Conservation (phyloP, 2,329 filamentous ascomycete species). For the Dactylonectria macrodidyma region DNA sequence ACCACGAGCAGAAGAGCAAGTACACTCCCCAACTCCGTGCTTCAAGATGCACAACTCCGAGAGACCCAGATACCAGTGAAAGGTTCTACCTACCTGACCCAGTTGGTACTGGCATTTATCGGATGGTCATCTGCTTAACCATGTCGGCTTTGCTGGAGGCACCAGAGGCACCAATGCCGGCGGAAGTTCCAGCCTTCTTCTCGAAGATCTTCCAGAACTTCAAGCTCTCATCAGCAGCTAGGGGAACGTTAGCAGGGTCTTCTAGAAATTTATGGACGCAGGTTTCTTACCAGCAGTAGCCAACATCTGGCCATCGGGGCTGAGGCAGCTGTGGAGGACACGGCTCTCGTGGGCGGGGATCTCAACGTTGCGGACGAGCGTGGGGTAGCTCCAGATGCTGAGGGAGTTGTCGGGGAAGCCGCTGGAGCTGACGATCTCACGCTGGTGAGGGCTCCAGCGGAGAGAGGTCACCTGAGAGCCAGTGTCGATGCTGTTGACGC, state of each 20-base stretch:
- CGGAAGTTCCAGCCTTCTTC: slow-evolving; percentile 88
- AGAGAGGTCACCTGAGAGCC: slow-evolving; percentile 97
- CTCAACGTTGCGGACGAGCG: slow-evolving; percentile 96
- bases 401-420: slow-evolving; percentile 99
- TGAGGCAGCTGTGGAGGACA: slow-evolving; percentile 96
- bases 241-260: slow-evolving; percentile 28
- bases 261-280: no score
- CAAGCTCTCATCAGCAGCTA: slow-evolving; percentile 93
- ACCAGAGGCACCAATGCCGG: slow-evolving; percentile 75
- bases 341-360: slow-evolving; percentile 98
- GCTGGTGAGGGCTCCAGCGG: slow-evolving; percentile 96
- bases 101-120: slow-evolving; percentile 65
- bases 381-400: slow-evolving; percentile 99
- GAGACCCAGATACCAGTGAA: slow-evolving; percentile 60
- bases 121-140: slow-evolving; percentile 96
- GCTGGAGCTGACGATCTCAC: slow-evolving; percentile 97
- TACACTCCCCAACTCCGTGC: slow-evolving; percentile 67
- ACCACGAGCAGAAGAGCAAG: slow-evolving; percentile 62
- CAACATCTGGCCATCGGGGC: slow-evolving; percentile 97
- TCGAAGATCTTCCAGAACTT: slow-evolving; percentile 99
- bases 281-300: slow-evolving; percentile 82
- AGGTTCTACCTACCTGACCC: slow-evolving; percentile 63
- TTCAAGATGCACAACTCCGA: slow-evolving; percentile 62
- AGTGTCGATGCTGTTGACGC: slow-evolving; percentile 99
- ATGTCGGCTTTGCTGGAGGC: slow-evolving; percentile 85